Conservation (phyloP, 805 yeast genomes). For the Cyberlindnera petersonii region DNA sequence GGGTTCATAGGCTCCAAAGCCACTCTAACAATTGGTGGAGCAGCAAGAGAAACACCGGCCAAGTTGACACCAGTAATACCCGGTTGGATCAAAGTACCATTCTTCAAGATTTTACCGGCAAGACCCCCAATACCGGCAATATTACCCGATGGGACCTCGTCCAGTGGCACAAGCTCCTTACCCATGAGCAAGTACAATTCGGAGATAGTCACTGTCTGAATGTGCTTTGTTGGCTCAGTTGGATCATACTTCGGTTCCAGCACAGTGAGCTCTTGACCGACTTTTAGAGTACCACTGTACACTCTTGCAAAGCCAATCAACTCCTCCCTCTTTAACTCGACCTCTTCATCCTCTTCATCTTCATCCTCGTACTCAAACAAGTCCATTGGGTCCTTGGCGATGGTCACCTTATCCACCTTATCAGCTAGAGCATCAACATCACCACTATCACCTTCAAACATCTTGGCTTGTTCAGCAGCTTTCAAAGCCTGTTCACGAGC, state of each 20-base stretch:
- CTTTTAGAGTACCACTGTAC: slow-evolving; percentile 75
- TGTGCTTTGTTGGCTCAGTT: slow-evolving; percentile 47
- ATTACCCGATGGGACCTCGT: slow-evolving; percentile 88
- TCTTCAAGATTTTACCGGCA: slow-evolving; percentile 75
- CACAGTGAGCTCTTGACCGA: slow-evolving; percentile 72
- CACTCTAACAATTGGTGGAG: slow-evolving; percentile 91
- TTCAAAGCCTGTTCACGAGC: slow-evolving; percentile 66
- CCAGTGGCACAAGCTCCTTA: slow-evolving; percentile 72
- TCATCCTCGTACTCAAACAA: slow-evolving; percentile 50
- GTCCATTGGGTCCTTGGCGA: slow-evolving; percentile 33
- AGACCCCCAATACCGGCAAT: slow-evolving; percentile 93
- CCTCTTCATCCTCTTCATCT: slow-evolving; percentile 41
- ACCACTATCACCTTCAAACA: slow-evolving; percentile 14
- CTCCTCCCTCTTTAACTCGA: slow-evolving; percentile 49
- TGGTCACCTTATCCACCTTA: slow-evolving; percentile 19
- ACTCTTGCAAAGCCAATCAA: slow-evolving; percentile 86
- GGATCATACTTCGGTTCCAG: slow-evolving; percentile 90
- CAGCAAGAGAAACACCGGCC: slow-evolving; percentile 69
- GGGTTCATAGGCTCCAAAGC: slow-evolving; percentile 96
- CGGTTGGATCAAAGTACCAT: slow-evolving; percentile 72
- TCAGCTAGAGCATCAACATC: slow-evolving; percentile 24
- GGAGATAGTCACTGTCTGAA: slow-evolving; percentile 54
- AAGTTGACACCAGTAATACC: slow-evolving; percentile 62
- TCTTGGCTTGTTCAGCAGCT: slow-evolving; percentile 56
- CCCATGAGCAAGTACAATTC: slow-evolving; percentile 88